A percentile compares a stretch with the other conserved stretches of the same genome.
Conservation (phyloP, 371 early-diverging fungal genomes). For the Mucor lusitanicus region DNA sequence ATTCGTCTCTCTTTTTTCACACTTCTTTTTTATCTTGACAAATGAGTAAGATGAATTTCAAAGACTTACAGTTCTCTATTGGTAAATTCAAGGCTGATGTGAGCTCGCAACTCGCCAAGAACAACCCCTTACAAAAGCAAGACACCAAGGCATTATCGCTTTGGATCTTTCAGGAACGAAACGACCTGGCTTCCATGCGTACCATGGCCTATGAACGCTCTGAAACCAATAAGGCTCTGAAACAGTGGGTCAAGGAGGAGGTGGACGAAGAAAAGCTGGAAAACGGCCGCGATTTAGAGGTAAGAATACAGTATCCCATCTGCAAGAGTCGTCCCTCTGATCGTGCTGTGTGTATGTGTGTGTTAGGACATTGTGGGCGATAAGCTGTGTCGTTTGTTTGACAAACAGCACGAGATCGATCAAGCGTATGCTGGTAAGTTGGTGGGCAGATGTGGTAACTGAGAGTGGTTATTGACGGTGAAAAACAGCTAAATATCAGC, state of each 20-base stretch:
- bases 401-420: conserved; percentile 40
- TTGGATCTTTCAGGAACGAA: conserved; percentile 50
- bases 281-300: conserved; percentile 40
- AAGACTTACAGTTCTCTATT: conserved; percentile 46
- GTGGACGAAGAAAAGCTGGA: conserved; percentile 20
- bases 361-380: conserved; percentile 39
- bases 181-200: conserved; percentile 37
- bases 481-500: conserved; percentile 40
- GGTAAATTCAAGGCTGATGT: conserved; percentile 45
- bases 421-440: conserved; percentile 39
- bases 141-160: conserved; percentile 40
- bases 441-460: too few species aligned
- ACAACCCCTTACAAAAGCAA: conserved; percentile 47
- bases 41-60: conserved; percentile 38
- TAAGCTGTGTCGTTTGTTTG: conserved; percentile 31
- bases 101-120: conserved; percentile 42
- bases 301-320: conserved; percentile 1
- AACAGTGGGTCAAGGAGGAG: conserved; percentile 40
- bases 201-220: conserved; percentile 36
- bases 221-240: conserved; percentile 36
- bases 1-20: neutral
- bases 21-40: neutral
- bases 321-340: too few species aligned
- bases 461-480: neutral
- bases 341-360: neutral